phyloP scores from a whole-genome alignment of 1,284 basidiomycete genomes.

The Ustilago xerochloae region DNA sequence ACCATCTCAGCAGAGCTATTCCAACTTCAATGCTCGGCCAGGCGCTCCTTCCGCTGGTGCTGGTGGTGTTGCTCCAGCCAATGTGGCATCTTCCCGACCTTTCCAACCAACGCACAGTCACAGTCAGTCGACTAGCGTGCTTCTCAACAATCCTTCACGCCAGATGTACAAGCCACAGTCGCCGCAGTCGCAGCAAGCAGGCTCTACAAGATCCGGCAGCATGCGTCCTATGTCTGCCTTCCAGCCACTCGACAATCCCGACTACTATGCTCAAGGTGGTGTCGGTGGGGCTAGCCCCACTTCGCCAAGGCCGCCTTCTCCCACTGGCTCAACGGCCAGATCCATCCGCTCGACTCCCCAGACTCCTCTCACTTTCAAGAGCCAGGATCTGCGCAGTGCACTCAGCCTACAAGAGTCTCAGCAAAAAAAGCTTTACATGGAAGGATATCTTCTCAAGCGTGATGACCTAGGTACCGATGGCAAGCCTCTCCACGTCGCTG shows the following conservation, averaged over 20 bases:
- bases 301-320: slow-evolving; percentile 39
- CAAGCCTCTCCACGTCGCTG: slow-evolving; percentile 56
- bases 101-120: slow-evolving; percentile 40
- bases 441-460: slow-evolving; percentile 64
- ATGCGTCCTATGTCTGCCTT: slow-evolving; percentile 63
- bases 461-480: slow-evolving; percentile 64
- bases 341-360: slow-evolving; percentile 53
- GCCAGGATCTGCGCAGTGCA: slow-evolving; percentile 62
- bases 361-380: slow-evolving; percentile 64
- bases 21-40: slow-evolving; percentile 23
- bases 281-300: slow-evolving; percentile 22
- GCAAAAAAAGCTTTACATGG: slow-evolving; percentile 66
- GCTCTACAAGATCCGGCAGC: slow-evolving; percentile 23
- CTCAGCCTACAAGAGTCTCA: slow-evolving; percentile 64
- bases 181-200: slow-evolving; percentile 21
- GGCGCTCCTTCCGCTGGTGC: neutral
- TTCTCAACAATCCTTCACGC: slow-evolving; percentile 33
- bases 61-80: neutral
- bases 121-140: slow-evolving; percentile 44
- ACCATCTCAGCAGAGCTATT: slow-evolving; percentile 11
- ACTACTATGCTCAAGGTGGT: slow-evolving; percentile 16
- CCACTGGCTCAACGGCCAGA: slow-evolving; percentile 47
- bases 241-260: slow-evolving; percentile 61
- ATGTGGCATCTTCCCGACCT: slow-evolving; percentile 3
- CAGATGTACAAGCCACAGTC: slow-evolving; percentile 25